Evolutionary conservation across 805 yeast genomes (phyloP), one percentile per base, ranked within the genome.

Genomic region (Helenozyma baotianmanensis): DNA sequence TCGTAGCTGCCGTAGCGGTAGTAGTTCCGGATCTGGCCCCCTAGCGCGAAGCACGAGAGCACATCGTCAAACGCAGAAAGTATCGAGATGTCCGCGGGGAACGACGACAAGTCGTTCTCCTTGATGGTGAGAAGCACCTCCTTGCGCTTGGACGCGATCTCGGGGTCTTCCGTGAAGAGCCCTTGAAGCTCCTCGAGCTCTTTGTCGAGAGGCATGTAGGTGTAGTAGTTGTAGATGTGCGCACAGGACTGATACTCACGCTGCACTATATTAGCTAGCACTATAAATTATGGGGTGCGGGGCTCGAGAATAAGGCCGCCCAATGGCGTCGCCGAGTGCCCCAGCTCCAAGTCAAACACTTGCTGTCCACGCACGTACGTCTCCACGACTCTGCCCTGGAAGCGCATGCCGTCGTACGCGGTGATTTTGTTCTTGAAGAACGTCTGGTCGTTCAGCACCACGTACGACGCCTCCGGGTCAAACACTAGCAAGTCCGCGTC

Each of bases 401-500:
- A 64, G 32, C 66, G 56, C 62, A 65, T 66, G 4, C 95, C 95
- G 49, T 85, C 70, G 54, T 86, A 90, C 0, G 96, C 95, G 2
- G 96, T 84, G 34, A 90, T 60, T 57, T 88, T 89, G 66, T 89
- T 90, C 47, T 86, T 88, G 68, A 84, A 90, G 45, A 59, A 73
- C 21, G 84, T 76, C 27, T 70, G 63, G 14, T 67, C 66, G 50
- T 82, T 80, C 3, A 61, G 57, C 21, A 84, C 71, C 1, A 53
- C 53, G 48, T 74, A 79, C 24, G 48, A 50, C 5, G 64, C 64
- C 9, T 67, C 66, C 6, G 85, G 77, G 53, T 90, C 94, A 52
- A 90, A 87, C 6, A 89, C 68, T 19, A 82, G 78, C 43, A 89
- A 77, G 58, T 89, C 97, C 0, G 97, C 97, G 58, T 90, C 96